These are phyloP conservation scores for Dictyostelium citrinum DNA, from an alignment of 78 protist species.

Conservation along the genomic window DNA sequence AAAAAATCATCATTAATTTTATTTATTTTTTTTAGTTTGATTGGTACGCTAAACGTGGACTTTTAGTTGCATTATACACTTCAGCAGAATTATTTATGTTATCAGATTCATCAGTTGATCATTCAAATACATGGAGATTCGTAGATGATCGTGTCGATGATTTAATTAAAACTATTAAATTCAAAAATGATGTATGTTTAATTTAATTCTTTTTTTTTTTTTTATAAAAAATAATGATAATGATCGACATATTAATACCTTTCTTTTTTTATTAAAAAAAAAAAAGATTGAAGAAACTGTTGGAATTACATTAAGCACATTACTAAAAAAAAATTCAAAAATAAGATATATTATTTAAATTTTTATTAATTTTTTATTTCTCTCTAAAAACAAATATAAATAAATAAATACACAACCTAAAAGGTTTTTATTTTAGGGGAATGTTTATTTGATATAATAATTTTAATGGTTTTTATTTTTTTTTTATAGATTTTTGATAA, in stretches of 20 bases:
- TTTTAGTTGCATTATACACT: constrained; percentile 48
- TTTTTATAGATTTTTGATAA: too few species aligned
- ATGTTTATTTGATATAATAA: too few species aligned
- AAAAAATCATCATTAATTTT: neutral
- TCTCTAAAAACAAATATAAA: too few species aligned
- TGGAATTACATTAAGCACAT: neutral
- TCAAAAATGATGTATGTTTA: constrained; percentile 48
- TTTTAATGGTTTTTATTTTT: too few species aligned
- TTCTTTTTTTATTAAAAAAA: neutral
- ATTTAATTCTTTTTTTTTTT: neutral
- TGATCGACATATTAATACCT: neutral
- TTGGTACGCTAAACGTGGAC: constrained; percentile 65
- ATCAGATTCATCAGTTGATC: constrained; percentile 44
- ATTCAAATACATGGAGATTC: constrained; percentile 48
- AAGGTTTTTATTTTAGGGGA: too few species aligned
- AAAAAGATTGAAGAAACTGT: neutral
- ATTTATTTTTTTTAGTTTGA: constrained; percentile 33
- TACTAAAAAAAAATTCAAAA: neutral
- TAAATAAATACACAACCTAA: too few species aligned
- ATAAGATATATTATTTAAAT: neutral
- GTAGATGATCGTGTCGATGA: constrained; percentile 75
- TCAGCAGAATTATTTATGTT: constrained; percentile 62
- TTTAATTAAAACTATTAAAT: constrained; percentile 6
- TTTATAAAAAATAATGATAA: neutral
- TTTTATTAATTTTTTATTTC: neutral